Conservation (phyloP, 345 rosid species). For the Durio zibethinus region DNA sequence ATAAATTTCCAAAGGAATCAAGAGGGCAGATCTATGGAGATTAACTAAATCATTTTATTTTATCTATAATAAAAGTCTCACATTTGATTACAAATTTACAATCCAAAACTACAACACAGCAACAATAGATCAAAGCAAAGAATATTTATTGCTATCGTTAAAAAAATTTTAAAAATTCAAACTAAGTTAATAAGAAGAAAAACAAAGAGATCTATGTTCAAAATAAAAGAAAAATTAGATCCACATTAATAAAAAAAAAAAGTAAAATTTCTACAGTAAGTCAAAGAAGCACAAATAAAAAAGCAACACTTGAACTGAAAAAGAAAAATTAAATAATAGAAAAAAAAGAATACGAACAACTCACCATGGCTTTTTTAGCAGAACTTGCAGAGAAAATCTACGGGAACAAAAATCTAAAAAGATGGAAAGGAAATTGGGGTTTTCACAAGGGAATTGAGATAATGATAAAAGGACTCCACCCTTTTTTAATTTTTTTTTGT, state of each 20-base stretch:
- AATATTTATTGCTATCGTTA: background rate
- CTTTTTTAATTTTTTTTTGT: no score
- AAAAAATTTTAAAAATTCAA: background rate
- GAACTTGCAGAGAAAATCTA: background rate
- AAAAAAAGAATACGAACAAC: background rate
- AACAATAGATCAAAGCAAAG: background rate
- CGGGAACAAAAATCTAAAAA: no score
- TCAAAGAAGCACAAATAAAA: background rate
- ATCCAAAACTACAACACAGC: background rate
- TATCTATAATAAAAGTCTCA: background rate
- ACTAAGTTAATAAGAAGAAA: background rate
- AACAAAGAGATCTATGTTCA: background rate
- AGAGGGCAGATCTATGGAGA: constrained; percentile 1
- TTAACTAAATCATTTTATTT: background rate
- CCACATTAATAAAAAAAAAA: background rate
- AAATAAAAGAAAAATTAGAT: background rate
- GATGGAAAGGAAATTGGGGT: background rate
- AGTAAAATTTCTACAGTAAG: background rate
- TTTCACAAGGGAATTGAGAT: background rate
- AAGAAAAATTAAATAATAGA: background rate
- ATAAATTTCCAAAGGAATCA: background rate
- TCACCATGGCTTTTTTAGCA: constrained; percentile 4
- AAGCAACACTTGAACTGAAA: background rate
- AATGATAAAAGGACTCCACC: background rate
- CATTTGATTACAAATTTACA: background rate